Conservation (phyloP, 176 grass and related monocot genomes). For the Secale cereale region DNA sequence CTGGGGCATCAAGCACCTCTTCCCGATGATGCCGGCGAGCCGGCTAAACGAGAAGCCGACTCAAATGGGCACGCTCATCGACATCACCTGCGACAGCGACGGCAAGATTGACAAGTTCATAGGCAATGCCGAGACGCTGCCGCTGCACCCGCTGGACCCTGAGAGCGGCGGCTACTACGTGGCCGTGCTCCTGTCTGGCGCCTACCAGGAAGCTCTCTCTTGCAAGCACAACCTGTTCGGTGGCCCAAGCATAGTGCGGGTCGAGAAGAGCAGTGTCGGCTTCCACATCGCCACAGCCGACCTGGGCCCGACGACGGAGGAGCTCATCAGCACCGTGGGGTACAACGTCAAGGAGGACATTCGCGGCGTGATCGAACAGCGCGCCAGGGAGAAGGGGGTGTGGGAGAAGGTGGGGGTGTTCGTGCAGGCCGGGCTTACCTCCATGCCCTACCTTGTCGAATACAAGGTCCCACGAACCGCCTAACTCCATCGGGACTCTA, state of each 20-base stretch:
- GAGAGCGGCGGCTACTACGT: constrained; percentile 26
- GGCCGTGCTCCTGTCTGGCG: neutral
- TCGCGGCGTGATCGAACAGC: neutral
- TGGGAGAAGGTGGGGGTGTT: neutral
- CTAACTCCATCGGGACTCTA: neutral
- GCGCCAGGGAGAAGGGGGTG: neutral
- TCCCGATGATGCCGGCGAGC: constrained; percentile 32
- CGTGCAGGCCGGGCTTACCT: neutral
- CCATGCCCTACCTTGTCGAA: constrained; percentile 15
- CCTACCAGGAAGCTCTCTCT: constrained; percentile 21
- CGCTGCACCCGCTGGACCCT: constrained; percentile 11
- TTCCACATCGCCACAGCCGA: neutral
- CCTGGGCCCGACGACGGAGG: neutral
- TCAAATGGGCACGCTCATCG: constrained; percentile 5
- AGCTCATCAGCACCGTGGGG: neutral
- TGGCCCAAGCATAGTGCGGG: constrained; percentile 12
- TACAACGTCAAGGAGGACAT: constrained; percentile 5
- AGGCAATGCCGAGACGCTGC: neutral
- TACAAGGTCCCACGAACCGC: neutral
- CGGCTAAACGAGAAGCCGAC: constrained; percentile 12
- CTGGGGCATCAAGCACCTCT: constrained; percentile 33
- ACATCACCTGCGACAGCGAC: constrained; percentile 43
- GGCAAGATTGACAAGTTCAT: constrained; percentile 37
- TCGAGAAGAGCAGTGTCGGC: neutral
- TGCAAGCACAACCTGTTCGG: constrained; percentile 31